A percentile compares a stretch with the other conserved stretches of the same genome.
Evolutionary conservation across 345 rosid species (phyloP).

Genomic region (Conringia planisiliqua): DNA sequence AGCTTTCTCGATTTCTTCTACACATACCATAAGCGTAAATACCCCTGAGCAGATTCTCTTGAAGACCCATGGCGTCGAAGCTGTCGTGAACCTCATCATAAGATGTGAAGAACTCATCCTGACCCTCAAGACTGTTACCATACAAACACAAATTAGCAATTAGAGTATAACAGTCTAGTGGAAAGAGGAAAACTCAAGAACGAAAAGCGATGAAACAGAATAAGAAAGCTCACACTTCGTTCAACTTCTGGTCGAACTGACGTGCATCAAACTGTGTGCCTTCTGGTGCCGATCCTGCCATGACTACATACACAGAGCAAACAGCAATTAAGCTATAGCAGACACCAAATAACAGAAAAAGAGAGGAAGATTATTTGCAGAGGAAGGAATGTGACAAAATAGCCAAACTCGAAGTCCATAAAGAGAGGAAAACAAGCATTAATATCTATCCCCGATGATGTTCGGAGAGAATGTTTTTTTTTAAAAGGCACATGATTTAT

Average conservation of each 20-base stretch:
- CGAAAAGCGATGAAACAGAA: not conserved
- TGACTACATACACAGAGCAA: slow-evolving; percentile 39
- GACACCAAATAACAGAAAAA: not conserved
- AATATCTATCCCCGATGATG: slow-evolving; percentile 18
- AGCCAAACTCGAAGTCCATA: slow-evolving; percentile 36
- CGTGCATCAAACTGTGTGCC: slow-evolving; percentile 69
- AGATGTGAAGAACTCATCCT: slow-evolving; percentile 65
- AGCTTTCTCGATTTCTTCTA: not conserved
- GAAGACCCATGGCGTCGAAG: slow-evolving; percentile 76
- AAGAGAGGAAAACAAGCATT: slow-evolving; percentile 30
- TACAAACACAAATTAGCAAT: not conserved
- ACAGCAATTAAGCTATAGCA: not conserved
- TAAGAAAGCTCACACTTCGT: slow-evolving; percentile 47
- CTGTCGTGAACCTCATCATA: slow-evolving; percentile 71
- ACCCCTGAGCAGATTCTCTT: slow-evolving; percentile 82
- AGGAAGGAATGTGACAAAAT: slow-evolving; percentile 18
- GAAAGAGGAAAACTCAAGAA: not conserved
- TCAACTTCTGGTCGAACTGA: slow-evolving; percentile 65
- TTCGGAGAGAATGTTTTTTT: slow-evolving; percentile 1
- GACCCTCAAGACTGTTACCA: slow-evolving; percentile 48
- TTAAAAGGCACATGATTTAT: slow-evolving; percentile 7
- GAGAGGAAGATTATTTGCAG: not conserved
- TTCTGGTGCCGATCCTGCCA: slow-evolving; percentile 63
- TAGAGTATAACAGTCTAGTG: not conserved
- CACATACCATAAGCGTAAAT: slow-evolving; percentile 71